Evolutionary conservation across 1,284 basidiomycete species (phyloP).

Genomic region (Hymenochaete sp.): DNA sequence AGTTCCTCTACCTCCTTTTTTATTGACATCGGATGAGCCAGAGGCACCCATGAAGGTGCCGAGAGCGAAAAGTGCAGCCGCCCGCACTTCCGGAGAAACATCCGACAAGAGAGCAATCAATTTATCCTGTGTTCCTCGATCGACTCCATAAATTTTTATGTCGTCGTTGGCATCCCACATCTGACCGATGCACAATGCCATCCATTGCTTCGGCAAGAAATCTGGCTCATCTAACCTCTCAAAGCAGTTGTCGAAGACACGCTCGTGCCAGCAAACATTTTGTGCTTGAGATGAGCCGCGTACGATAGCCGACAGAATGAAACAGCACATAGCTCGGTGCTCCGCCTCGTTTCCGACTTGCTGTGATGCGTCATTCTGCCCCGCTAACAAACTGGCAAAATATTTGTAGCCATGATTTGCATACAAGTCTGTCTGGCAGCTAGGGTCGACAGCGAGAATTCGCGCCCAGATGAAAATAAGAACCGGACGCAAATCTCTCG

Average conservation of each 20-base stretch:
- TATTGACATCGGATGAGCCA: constrained; percentile 58
- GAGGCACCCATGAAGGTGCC: constrained; percentile 91
- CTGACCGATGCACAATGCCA: constrained; percentile 86
- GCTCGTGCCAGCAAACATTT: constrained; percentile 75
- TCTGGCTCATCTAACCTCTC: constrained; percentile 84
- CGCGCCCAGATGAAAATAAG: constrained; percentile 99
- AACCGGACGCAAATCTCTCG: constrained; percentile 92
- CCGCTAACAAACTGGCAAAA: constrained; percentile 75
- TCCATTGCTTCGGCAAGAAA: constrained; percentile 92
- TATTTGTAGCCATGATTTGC: constrained; percentile 85
- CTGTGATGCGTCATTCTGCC: constrained; percentile 44
- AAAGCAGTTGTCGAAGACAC: constrained; percentile 87
- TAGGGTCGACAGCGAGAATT: constrained; percentile 90
- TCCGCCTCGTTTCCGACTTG: constrained; percentile 87
- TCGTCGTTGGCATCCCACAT: constrained; percentile 94
- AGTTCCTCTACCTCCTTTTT: constrained; percentile 76
- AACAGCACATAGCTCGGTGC: constrained; percentile 98
- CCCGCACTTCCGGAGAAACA: constrained; percentile 88
- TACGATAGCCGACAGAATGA: constrained; percentile 89
- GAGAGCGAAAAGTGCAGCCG: constrained; percentile 86
- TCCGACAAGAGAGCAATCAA: constrained; percentile 80
- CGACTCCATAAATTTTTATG: constrained; percentile 80
- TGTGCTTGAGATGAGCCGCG: constrained; percentile 86
- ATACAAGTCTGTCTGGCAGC: constrained; percentile 86
- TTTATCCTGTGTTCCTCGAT: constrained; percentile 78